Evolutionary conservation across 1,284 basidiomycete genomes (phyloP), one percentile per base, ranked within the genome.

Genomic region (Ceratobasidium sp.): DNA sequence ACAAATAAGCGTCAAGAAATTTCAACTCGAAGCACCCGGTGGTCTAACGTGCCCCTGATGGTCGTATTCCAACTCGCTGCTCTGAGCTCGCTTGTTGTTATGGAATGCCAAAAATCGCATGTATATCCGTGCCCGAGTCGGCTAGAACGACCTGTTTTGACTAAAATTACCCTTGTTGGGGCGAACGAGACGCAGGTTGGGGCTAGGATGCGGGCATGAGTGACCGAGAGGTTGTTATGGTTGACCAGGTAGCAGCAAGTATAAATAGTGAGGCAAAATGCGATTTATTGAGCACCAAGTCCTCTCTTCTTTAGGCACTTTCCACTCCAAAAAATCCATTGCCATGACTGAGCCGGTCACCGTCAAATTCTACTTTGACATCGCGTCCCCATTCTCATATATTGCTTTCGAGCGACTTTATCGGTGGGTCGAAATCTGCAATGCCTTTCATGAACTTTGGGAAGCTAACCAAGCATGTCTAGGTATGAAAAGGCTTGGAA

Each of bases 281-380:
- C 34, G 56, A 22, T 4, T 34, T 37, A 34, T 19, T 34, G 22
- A 59, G n/a, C n/a, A n/a, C n/a, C n/a, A n/a, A n/a, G n/a, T n/a
- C n/a, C n/a, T 37, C 13, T 37, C 29, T 31, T 34, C 29, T 5
- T 37, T 34, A 37, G 16, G 5, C 6, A 8, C 29, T 13, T 24
- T 29, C n/a, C 24, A 54, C 53, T 53, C 24, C 53, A 13, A n/a
- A 22, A 51, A 6, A 6, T 51, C 19, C 5, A 19, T 7, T 19
- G 16, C 53, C 22, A 65, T 65, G 41, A 14, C 43, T 29, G 43
- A 51, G 16, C 24, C 63, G 13, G 34, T 69, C 16, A 14, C 22
- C n/a, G 65, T 56, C 16, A 56, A 69, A 24, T 34, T 69, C n/a
- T 56, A 69, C 22, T 58, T 69, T 43, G 51, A 69, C 19, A 69